Base-by-base conservation (phyloP, 1,139 yeast genomes). In the Debaryomycetaceae sp. region DNA sequence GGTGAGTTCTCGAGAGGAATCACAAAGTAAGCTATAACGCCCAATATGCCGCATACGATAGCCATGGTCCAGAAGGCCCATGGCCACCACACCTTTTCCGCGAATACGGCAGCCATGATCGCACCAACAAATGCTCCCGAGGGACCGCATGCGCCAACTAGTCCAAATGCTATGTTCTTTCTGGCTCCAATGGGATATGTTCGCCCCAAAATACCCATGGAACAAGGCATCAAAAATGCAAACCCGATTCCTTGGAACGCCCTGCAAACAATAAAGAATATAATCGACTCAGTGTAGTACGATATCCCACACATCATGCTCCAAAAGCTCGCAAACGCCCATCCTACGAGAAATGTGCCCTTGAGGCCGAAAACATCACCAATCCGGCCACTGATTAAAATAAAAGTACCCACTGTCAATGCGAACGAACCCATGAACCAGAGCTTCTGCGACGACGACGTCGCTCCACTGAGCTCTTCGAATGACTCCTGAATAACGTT, bases 381-480 rank as follows among this genome's bases (percentile, higher is more conserved):
- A 34, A 76, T 49, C 42, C 73, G 67, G 5, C 81, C 81, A 39
- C 78, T 68, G 4, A 75, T 61, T 30, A 77, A 55, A 33, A 77
- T 76, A 46, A 76, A 73, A 0, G 81, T 75, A 11, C 83, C 82
- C 11, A 78, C 70, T 0, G 79, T 75, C 38, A 78, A 55, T 0
- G 83, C 79, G 49, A 73, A 77, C 0, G 81, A 71, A 3, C 81
- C 80, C 76, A 76, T 70, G 39, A 76, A 70, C 83, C 83, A 78
- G 2, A 75, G 70, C 44, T 70, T 55, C 18, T 55, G 51, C 3
- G 67, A 49, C n/a, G 51, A 36, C 11, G 51, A 49, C 2, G 38
- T 34, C 3, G 37, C 39, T 8, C 49, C 44, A 5, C 49, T 40
- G 4, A 42, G 39, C 1, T 44, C 38, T 5, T 51, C 48, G 41